Evolutionary conservation across 169 alveolate genomes (phyloP).

Genomic region (Plasmodium vivax): DNA sequence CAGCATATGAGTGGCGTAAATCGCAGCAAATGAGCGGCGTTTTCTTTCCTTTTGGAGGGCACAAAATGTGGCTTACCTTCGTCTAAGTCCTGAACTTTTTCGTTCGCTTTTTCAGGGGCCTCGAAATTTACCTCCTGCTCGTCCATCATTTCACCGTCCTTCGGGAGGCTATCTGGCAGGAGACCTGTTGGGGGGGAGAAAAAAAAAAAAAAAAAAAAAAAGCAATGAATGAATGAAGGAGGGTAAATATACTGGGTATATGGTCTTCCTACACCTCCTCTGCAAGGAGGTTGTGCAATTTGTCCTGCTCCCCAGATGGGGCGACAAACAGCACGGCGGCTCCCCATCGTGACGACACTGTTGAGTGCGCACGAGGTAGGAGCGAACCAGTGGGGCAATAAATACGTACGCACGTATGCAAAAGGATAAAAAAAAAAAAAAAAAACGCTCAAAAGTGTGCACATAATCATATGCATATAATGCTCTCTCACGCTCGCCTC

Average conservation of each 20-base stretch:
- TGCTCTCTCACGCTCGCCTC: too few relatives aligned
- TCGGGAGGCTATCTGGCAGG: slow-evolving; percentile 16
- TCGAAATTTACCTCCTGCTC: slow-evolving; percentile 77
- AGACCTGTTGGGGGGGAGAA: slow-evolving; percentile 1
- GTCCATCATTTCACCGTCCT: slow-evolving; percentile 20
- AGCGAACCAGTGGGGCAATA: not conserved
- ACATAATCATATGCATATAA: not conserved
- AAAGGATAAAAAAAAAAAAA: not conserved
- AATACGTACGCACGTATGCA: not conserved
- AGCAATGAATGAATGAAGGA: not conserved
- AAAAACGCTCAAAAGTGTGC: not conserved
- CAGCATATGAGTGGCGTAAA: not conserved
- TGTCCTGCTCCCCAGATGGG: not conserved
- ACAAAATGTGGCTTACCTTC: slow-evolving; percentile 67
- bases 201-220: not conserved
- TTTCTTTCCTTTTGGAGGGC: not conserved
- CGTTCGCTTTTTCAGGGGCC: slow-evolving; percentile 72
- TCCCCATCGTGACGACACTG: not conserved
- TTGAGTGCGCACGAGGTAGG: not conserved
- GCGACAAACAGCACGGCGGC: not conserved
- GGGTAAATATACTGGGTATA: not conserved
- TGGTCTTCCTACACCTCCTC: not conserved
- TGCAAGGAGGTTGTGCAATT: not conserved
- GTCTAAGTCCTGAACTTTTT: slow-evolving; percentile 76
- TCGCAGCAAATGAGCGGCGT: not conserved